Base-by-base conservation (phyloP, 371 early-diverging fungal species). In the Umbelopsis sp. region DNA sequence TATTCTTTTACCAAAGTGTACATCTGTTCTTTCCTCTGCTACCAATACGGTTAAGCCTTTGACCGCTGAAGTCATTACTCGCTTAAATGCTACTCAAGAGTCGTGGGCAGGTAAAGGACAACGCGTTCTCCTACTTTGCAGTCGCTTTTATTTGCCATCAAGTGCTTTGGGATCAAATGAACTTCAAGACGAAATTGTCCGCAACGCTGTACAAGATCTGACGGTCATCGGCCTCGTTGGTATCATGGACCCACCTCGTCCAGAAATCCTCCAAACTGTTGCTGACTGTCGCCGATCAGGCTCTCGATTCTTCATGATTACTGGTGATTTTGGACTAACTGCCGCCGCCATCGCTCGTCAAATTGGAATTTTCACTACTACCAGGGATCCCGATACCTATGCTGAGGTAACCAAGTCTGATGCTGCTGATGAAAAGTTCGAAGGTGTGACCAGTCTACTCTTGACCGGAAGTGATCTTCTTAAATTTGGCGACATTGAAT, bases 201-300 rank as follows among this genome's bases (percentile, higher is more conserved):
- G 38, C 48, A 66, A 77, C 29, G 79, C 83, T 73, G 96, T 96
- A 76, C 75, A 84, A 50, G 77, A 86, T 65, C 79, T 96, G 86
- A 87, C 87, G 9, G 95, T 97, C 79, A 79, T 96, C 53, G 97
- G 97, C n/a, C 77, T 96, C n/a, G 89, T 92, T 75, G 92, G 92
- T 41, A 72, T 94, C 63, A 87, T 89, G 66, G 94, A 92, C 71
- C 93, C 92, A 18, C 90, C 92, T 9, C 90, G 89, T 70, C 78
- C 73, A 8, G 90, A 89, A 50, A 90, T 91, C 25, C 74, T 82
- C 62, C 88, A 87, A 63, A 81, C 81, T 70, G 82, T 93, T 5
- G 78, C 74, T 12, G 83, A 78, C 41, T 89, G 92, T 70, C 84
- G 89, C 50, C 65, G 71, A 20, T 92, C 93, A 3, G 93, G 93